Percentiles rank a stretch among this genome's conserved stretches.
These are phyloP conservation scores for Ciborinia camelliae DNA, from an alignment of 2,329 filamentous ascomycete genomes.

Conservation along the genomic window DNA sequence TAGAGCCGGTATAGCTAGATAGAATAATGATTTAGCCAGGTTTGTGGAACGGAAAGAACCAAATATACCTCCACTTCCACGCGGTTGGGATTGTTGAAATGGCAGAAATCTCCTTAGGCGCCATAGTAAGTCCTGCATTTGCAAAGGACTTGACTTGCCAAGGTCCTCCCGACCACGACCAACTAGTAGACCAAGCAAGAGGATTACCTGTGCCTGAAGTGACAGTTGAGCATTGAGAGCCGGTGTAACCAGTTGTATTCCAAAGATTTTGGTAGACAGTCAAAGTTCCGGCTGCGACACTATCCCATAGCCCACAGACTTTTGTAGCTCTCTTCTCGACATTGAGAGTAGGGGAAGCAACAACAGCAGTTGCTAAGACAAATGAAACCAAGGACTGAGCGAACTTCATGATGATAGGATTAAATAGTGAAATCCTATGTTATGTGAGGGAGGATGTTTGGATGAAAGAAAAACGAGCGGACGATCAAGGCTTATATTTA, in stretches of 20 bases:
- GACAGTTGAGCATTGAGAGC: constrained; percentile 41
- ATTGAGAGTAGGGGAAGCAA: constrained; percentile 23
- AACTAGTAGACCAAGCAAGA: constrained; percentile 42
- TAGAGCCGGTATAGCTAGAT: constrained; percentile 45
- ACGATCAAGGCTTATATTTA: constrained; percentile 1
- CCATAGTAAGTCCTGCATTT: constrained; percentile 42
- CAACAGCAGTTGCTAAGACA: constrained; percentile 13
- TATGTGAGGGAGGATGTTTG: neutral
- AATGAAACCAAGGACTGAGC: constrained; percentile 19
- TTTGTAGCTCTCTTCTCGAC: constrained; percentile 39
- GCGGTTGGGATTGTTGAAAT: constrained; percentile 40
- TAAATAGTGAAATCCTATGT: neutral
- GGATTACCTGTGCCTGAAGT: constrained; percentile 36
- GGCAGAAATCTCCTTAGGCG: constrained; percentile 38
- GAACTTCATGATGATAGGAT: constrained; percentile 23
- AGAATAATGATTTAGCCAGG: neutral
- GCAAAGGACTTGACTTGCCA: constrained; percentile 44
- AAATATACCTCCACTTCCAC: constrained; percentile 41
- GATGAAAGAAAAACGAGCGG: neutral
- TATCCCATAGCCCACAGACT: constrained; percentile 32
- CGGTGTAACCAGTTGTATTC: constrained; percentile 5
- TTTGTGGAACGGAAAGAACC: neutral
- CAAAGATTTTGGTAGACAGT: constrained; percentile 41
- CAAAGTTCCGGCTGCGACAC: constrained; percentile 35
- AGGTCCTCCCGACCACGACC: constrained; percentile 41